Base-by-base conservation (phyloP, 768 basidiomycete species). In the Asterophora parasitica region DNA sequence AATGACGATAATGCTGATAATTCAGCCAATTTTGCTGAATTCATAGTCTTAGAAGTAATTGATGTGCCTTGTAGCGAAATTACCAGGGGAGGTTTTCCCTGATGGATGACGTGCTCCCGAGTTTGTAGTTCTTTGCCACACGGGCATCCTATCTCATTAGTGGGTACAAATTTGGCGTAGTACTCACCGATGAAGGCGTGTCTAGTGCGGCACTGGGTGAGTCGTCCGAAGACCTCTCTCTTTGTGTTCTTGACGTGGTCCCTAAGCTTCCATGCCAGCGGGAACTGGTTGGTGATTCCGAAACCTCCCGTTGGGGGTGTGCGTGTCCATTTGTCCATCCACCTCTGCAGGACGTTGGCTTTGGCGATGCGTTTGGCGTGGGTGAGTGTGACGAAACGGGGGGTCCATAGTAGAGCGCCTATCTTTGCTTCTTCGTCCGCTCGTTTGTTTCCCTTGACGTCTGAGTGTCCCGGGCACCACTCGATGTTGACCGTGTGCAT, bases 161-260 rank as follows among this genome's bases (percentile, higher is more conserved):
- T n/a, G n/a, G n/a, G n/a, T n/a, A n/a, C n/a, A n/a, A n/a, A n/a
- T n/a, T n/a, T n/a, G n/a, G n/a, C n/a, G n/a, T n/a, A n/a, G n/a
- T n/a, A 43, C 42, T 43, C 42, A 43, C 65, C 61, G 12, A 54
- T 51, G 40, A 53, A 60, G 4, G 47, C 46, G 40, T 64, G 64
- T 19, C 59, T 58, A 33, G 59, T 66, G 2, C 59, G 41, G 44
- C 58, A 62, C 44, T n/a, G n/a, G n/a, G n/a, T n/a, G n/a, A n/a
- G n/a, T n/a, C n/a, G n/a, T n/a, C n/a, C n/a, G n/a, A n/a, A 60
- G 2, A 61, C 16, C 20, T 61, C 57, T 27, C 53, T 10, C 0
- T 45, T 3, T 16, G 42, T 49, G 1, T 15, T 0, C 0, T 9
- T 13, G 4, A 43, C 42, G 23, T 49, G 42, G 26, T 37, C 35